phyloP scores from a whole-genome alignment of 345 rosid species.

The Eucalyptus sp. region DNA sequence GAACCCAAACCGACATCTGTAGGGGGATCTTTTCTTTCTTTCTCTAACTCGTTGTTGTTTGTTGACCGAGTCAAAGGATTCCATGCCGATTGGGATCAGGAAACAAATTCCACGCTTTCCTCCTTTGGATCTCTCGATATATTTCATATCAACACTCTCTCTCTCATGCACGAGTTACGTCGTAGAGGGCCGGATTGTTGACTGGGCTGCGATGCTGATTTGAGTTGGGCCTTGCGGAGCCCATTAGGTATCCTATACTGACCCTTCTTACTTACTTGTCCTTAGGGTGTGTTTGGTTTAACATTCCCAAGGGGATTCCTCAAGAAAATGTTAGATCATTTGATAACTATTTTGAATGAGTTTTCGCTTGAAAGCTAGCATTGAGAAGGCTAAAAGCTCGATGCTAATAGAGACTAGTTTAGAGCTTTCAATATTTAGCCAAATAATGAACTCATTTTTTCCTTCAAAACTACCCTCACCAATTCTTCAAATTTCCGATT shows the following conservation, averaged over 20 bases:
- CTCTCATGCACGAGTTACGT: not conserved
- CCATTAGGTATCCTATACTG: not conserved
- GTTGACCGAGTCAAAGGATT: too few species aligned
- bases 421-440: rapidly evolving
- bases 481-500: rapidly evolving
- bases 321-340: rapidly evolving
- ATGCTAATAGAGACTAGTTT: rapidly evolving
- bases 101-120: too few species aligned
- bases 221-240: not conserved
- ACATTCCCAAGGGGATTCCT: rapidly evolving
- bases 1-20: too few species aligned
- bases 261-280: not conserved
- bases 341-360: too few species aligned
- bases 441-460: rapidly evolving
- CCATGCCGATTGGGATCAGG: too few species aligned
- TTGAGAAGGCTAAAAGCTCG: rapidly evolving
- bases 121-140: not conserved
- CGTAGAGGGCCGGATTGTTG: not conserved
- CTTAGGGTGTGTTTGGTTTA: rapidly evolving
- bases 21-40: too few species aligned
- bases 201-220: not conserved
- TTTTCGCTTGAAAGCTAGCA: rapidly evolving
- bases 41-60: too few species aligned
- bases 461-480: rapidly evolving
- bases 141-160: not conserved